Conservation (phyloP, 371 early-diverging fungal species). For the Chytridium lagenaria region DNA sequence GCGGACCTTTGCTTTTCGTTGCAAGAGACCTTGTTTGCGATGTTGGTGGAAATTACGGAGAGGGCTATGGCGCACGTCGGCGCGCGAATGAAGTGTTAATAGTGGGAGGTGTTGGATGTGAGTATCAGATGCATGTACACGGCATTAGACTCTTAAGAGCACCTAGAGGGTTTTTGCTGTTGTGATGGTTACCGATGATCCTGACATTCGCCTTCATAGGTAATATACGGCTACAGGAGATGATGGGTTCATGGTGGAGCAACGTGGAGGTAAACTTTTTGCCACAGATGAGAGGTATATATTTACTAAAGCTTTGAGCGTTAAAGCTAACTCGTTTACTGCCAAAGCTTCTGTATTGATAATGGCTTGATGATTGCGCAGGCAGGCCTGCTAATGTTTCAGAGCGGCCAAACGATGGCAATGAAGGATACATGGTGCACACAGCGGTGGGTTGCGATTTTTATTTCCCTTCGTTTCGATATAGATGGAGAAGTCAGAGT, state of each 20-base stretch:
- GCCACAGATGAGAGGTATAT: slow-evolving; percentile 94
- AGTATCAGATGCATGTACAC: slow-evolving; percentile 40
- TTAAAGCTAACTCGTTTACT: not conserved
- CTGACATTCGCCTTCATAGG: slow-evolving; percentile 41
- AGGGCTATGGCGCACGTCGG: slow-evolving; percentile 99
- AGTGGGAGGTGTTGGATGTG: slow-evolving; percentile 99
- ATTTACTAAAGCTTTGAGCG: not conserved
- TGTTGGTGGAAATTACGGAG: slow-evolving; percentile 99
- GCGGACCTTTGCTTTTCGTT: slow-evolving; percentile 97
- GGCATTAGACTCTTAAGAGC: too few relatives aligned
- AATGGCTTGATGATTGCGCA: slow-evolving; percentile 99
- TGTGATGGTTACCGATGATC: not conserved
- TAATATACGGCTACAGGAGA: slow-evolving; percentile 95
- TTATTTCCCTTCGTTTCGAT: too few relatives aligned
- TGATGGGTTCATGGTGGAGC: slow-evolving; percentile 97
- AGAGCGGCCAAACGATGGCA: slow-evolving; percentile 63
- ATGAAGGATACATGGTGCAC: slow-evolving; percentile 91
- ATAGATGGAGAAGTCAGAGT: too few relatives aligned
- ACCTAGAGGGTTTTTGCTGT: not conserved
- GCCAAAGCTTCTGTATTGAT: slow-evolving; percentile 93
- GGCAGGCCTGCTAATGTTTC: slow-evolving; percentile 74
- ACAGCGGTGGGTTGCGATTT: slow-evolving; percentile 83
- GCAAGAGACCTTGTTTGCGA: slow-evolving; percentile 99
- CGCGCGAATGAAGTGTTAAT: slow-evolving; percentile 92
- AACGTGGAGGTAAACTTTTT: slow-evolving; percentile 90